Conservation (phyloP, 1,284 basidiomycete genomes). For the Pisolithus thermaeus region DNA sequence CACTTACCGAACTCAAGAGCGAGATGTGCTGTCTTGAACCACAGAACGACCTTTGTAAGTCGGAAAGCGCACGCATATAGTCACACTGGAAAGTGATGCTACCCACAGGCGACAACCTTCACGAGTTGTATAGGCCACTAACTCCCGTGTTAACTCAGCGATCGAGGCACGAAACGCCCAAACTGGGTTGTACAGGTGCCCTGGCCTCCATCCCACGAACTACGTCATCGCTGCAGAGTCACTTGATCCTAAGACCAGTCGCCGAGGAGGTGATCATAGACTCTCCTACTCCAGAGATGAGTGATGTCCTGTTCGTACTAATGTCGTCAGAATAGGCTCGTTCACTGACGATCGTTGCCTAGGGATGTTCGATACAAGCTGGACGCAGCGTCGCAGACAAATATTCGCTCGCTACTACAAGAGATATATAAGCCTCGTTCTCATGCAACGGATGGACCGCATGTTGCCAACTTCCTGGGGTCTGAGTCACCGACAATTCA, state of each 20-base stretch:
- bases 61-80: no score
- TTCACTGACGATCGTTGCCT: background rate
- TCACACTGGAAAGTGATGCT: constrained; percentile 8
- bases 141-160: constrained; percentile 37
- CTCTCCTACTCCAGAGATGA: constrained; percentile 17
- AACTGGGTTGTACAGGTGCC: constrained; percentile 17
- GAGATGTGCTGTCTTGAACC: no score
- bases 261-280: constrained; percentile 19
- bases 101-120: constrained; percentile 17
- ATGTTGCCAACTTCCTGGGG: constrained; percentile 28
- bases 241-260: constrained; percentile 13
- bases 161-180: constrained; percentile 35
- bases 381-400: constrained; percentile 21
- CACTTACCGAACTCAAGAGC: no score
- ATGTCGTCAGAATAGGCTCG: background rate
- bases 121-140: constrained; percentile 27
- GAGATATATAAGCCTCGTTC: constrained; percentile 5
- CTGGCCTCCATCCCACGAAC: constrained; percentile 23
- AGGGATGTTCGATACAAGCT: constrained; percentile 33
- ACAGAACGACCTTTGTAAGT: no score
- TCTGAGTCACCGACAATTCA: constrained; percentile 14
- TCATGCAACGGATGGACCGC: constrained; percentile 2
- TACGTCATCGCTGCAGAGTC: constrained; percentile 13
- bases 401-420: constrained; percentile 20
- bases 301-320: constrained; percentile 29